phyloP scores from a whole-genome alignment of 2,329 filamentous ascomycete species.

The Decorospora gaudefroyi region DNA sequence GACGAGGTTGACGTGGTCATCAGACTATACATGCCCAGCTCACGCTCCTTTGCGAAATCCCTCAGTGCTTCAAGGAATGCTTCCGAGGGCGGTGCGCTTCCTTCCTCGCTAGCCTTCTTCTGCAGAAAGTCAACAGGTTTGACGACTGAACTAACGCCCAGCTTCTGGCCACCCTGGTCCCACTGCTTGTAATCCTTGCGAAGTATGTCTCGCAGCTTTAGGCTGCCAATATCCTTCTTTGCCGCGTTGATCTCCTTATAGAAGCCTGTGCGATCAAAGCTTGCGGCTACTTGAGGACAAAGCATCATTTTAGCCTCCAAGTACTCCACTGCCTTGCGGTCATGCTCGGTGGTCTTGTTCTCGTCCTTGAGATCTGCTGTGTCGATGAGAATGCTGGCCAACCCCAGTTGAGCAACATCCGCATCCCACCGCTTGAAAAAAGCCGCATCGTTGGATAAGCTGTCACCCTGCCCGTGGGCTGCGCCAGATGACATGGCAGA shows the following conservation, averaged over 20 bases:
- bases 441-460: conserved; percentile 36
- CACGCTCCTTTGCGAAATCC: conserved; percentile 60
- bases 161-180: conserved; percentile 56
- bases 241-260: conserved; percentile 64
- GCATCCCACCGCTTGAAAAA: conserved; percentile 55
- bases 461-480: conserved; percentile 49
- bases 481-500: conserved; percentile 50
- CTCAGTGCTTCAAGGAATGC: conserved; percentile 57
- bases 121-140: conserved; percentile 66
- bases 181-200: conserved; percentile 87
- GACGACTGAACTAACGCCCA: conserved; percentile 71
- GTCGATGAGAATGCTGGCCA: conserved; percentile 75
- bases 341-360: conserved; percentile 67
- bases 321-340: conserved; percentile 62
- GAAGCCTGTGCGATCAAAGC: conserved; percentile 61
- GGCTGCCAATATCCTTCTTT: conserved; percentile 67
- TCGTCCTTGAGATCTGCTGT: conserved; percentile 64
- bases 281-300: conserved; percentile 39
- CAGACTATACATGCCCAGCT: conserved; percentile 66
- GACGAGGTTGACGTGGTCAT: conserved; percentile 68
- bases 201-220: conserved; percentile 69
- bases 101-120: conserved; percentile 55
- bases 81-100: conserved; percentile 24
- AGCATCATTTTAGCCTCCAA: conserved; percentile 61
- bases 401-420: conserved; percentile 67